These are phyloP conservation scores for Backusella tuberculispora DNA, from an alignment of 192 early-diverging fungal species.

Conservation along the genomic window DNA sequence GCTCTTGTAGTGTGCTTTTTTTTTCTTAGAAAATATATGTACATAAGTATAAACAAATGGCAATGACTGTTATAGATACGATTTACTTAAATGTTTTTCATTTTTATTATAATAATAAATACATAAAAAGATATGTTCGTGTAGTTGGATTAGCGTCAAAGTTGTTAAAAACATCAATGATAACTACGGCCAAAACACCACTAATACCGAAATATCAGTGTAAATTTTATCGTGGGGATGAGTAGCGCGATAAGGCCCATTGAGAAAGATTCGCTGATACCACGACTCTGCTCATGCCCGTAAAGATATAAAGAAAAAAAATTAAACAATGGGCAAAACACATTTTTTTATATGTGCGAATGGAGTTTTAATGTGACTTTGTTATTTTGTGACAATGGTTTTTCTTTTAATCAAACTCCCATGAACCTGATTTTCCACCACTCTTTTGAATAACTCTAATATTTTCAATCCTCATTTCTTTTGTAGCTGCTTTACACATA, in stretches of 20 bases:
- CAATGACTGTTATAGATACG: neutral
- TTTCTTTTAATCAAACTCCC: slow-evolving; percentile 22
- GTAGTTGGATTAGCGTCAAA: slow-evolving; percentile 29
- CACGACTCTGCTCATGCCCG: slow-evolving; percentile 26
- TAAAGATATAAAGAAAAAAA: slow-evolving; percentile 10
- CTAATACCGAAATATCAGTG: neutral
- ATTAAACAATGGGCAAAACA: neutral
- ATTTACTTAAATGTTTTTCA: neutral
- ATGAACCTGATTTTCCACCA: slow-evolving; percentile 82
- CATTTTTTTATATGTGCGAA: neutral
- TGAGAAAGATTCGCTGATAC: slow-evolving; percentile 21
- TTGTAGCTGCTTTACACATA: slow-evolving; percentile 94
- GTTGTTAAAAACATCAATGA: neutral
- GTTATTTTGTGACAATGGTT: neutral
- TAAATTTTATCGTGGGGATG: slow-evolving; percentile 11
- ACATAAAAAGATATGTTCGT: slow-evolving; percentile 16
- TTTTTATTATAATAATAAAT: slow-evolving; percentile 3
- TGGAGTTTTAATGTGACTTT: slow-evolving; percentile 2
- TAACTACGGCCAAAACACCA: slow-evolving; percentile 25
- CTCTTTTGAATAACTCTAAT: slow-evolving; percentile 78
- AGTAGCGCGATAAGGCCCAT: slow-evolving; percentile 26
- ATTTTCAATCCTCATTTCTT: slow-evolving; percentile 77
- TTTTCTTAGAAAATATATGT: neutral
- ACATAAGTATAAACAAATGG: neutral
- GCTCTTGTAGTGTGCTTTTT: neutral